These are phyloP conservation scores for Ophiocordyceps camponoti-saundersi DNA, from an alignment of 2,329 filamentous ascomycete species.

Conservation along the genomic window DNA sequence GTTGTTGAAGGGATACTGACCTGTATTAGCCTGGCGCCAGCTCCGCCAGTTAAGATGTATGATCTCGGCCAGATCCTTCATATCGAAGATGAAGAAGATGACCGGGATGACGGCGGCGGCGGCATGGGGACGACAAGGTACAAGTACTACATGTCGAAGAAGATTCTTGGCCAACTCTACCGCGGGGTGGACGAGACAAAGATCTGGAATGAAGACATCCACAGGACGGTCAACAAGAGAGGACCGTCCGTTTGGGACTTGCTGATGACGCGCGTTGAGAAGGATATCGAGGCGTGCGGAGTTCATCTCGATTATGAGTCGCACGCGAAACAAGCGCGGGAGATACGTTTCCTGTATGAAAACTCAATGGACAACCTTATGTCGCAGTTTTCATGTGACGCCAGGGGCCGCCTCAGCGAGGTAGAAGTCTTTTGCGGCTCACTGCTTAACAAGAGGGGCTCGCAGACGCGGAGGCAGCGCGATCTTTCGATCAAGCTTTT, in stretches of 20 bases:
- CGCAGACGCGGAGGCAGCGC: slow-evolving; percentile 31
- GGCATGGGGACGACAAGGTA: slow-evolving; percentile 26
- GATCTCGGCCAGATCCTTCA: slow-evolving; percentile 25
- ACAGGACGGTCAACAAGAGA: slow-evolving; percentile 8
- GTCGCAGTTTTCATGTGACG: slow-evolving; percentile 26
- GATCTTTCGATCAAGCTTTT: slow-evolving; percentile 33
- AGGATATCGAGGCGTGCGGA: slow-evolving; percentile 5
- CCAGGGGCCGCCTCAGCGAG: slow-evolving; percentile 25
- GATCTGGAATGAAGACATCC: slow-evolving; percentile 40
- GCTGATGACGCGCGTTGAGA: slow-evolving; percentile 13
- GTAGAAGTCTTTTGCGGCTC: slow-evolving; percentile 37
- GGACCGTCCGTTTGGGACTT: slow-evolving; percentile 25
- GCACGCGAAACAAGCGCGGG: slow-evolving; percentile 19
- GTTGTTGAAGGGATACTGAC: background rate
- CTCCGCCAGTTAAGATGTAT: slow-evolving; percentile 25
- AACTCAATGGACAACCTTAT: slow-evolving; percentile 22
- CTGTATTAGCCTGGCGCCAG: slow-evolving; percentile 23
- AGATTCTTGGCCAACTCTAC: slow-evolving; percentile 54
- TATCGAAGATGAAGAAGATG: slow-evolving; percentile 12
- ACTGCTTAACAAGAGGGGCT: slow-evolving; percentile 32
- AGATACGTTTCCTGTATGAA: slow-evolving; percentile 33
- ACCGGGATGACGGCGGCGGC: slow-evolving; percentile 20
- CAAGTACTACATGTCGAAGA: slow-evolving; percentile 49
- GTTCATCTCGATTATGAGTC: slow-evolving; percentile 16
- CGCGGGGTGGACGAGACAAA: slow-evolving; percentile 54